Evolutionary conservation across 208 protist species (phyloP).

Genomic region (Acanthamoeba triangularis): DNA sequence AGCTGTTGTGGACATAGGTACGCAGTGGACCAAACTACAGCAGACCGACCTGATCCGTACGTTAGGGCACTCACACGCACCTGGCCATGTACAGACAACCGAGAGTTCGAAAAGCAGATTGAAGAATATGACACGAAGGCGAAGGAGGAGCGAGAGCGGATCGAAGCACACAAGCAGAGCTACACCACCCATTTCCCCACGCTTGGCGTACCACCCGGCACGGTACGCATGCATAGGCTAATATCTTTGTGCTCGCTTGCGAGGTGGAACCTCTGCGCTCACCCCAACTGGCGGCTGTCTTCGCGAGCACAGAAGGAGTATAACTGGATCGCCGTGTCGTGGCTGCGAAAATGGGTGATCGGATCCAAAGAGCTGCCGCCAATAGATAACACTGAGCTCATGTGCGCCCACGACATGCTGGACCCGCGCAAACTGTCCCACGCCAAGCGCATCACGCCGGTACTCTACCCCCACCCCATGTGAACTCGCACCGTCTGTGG

Average conservation of each 20-base stretch:
- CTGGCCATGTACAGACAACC: conserved; percentile 14
- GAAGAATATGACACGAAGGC: background rate
- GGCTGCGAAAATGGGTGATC: conserved; percentile 43
- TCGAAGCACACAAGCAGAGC: conserved; percentile 6
- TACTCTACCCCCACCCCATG: background rate
- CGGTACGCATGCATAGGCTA: background rate
- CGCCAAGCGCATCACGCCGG: conserved; percentile 44
- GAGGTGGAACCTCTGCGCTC: background rate
- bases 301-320: conserved; percentile 28
- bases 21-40: background rate
- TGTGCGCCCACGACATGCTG: conserved; percentile 68
- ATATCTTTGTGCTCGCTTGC: no score
- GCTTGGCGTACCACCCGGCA: background rate
- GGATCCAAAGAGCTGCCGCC: conserved; percentile 20
- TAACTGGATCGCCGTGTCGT: conserved; percentile 52
- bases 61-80: no score
- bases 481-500: no score
- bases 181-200: background rate
- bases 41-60: background rate
- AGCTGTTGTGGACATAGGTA: background rate
- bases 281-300: background rate
- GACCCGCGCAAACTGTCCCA: conserved; percentile 41
- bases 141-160: conserved; percentile 11
- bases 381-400: conserved; percentile 52
- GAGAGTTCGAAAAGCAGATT: background rate